phyloP scores from a whole-genome alignment of 208 protist genomes.

The Trypanosoma avium region DNA sequence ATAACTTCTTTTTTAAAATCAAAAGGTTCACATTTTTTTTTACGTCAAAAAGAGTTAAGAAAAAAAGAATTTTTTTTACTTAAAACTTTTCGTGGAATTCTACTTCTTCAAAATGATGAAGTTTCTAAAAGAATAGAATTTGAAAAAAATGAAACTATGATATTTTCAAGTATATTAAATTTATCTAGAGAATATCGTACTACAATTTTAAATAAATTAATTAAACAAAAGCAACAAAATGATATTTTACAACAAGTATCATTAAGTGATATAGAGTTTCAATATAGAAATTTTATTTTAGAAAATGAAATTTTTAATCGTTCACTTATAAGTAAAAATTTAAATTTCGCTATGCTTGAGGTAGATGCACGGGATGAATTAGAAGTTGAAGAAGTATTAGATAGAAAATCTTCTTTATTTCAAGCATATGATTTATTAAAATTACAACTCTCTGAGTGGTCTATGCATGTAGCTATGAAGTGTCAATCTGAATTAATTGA shows the following conservation, averaged over 20 bases:
- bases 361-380: conserved; percentile 13
- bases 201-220: background rate
- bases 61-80: conserved; percentile 10
- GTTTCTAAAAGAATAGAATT: background rate
- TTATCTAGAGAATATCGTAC: background rate
- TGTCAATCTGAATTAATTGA: background rate
- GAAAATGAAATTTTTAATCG: background rate
- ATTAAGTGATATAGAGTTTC: background rate
- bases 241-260: background rate
- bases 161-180: background rate
- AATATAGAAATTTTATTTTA: background rate
- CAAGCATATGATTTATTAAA: background rate
- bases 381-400: conserved; percentile 15
- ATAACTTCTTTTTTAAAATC: conserved; percentile 2
- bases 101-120: conserved; percentile 23
- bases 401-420: background rate
- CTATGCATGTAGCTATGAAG: background rate
- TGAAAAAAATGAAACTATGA: background rate
- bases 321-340: background rate
- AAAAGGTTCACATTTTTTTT: background rate
- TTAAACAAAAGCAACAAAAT: conserved; percentile 2
- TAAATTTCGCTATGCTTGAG: background rate
- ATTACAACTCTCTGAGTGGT: background rate
- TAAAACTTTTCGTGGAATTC: background rate
- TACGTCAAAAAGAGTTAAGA: conserved; percentile 15